phyloP scores from a whole-genome alignment of 331 rosid genomes.

The Rosa hybrid region DNA sequence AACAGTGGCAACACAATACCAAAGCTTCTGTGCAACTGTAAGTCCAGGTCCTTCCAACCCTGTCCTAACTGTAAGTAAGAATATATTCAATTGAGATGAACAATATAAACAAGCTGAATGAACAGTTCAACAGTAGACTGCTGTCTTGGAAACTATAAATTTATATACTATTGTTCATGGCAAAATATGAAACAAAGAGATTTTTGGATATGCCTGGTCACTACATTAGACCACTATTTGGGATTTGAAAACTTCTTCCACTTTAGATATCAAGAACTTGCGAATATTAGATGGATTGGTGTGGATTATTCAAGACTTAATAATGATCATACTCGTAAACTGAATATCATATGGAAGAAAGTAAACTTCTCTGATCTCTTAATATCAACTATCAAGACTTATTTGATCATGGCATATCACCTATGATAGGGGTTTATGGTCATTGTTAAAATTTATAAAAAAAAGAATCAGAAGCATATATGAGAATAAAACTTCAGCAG shows the following conservation, averaged over 20 bases:
- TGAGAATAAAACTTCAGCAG: neutral
- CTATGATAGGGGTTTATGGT: neutral
- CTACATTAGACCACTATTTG: neutral
- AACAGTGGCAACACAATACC: slow-evolving; percentile 91
- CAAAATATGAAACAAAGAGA: neutral
- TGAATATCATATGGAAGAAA: neutral
- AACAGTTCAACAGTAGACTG: neutral
- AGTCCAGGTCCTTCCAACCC: slow-evolving; percentile 99
- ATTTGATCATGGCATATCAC: neutral
- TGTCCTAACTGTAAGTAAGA: slow-evolving; percentile 66
- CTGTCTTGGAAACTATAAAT: neutral
- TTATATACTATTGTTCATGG: neutral
- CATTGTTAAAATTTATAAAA: neutral
- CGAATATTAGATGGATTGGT: neutral
- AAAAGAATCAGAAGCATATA: neutral
- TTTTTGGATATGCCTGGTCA: neutral
- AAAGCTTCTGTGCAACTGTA: slow-evolving; percentile 81
- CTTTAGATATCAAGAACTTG: neutral
- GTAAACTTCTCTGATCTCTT: neutral
- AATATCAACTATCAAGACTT: neutral
- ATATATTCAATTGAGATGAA: neutral
- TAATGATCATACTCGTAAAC: neutral
- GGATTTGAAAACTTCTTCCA: neutral
- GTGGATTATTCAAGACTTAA: neutral
- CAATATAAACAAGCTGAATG: neutral